These are phyloP conservation scores for Scedosporium apiospermum DNA, from an alignment of 2,329 filamentous ascomycete species.

Conservation along the genomic window DNA sequence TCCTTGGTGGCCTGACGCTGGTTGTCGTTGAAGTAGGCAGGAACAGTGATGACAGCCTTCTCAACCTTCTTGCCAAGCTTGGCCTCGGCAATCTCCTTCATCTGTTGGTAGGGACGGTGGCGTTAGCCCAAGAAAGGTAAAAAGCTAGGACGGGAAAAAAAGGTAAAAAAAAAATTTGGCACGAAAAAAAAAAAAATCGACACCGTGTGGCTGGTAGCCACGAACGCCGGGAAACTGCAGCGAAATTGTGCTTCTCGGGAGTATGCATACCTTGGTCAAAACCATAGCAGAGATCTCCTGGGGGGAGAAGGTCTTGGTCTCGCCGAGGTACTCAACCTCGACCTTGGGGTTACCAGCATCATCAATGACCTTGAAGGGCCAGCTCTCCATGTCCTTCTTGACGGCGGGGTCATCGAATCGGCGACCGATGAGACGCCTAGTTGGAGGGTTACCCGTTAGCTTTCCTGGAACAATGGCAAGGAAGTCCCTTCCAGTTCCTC, in stretches of 20 bases:
- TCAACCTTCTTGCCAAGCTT: conserved; percentile 98
- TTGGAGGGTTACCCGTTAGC: background rate
- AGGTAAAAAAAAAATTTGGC: conserved; percentile 6
- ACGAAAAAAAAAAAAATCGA: background rate
- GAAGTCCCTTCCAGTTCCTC: background rate
- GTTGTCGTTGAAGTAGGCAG: conserved; percentile 99
- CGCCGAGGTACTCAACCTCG: conserved; percentile 89
- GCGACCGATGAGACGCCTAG: conserved; percentile 94
- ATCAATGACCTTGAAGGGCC: conserved; percentile 98
- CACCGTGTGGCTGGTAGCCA: background rate
- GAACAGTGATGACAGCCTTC: conserved; percentile 98
- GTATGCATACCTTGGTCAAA: conserved; percentile 70
- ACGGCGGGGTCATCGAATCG: conserved; percentile 91
- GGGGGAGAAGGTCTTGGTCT: conserved; percentile 92
- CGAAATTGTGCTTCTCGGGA: background rate
- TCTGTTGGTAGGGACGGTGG: conserved; percentile 41
- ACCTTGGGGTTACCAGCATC: conserved; percentile 82
- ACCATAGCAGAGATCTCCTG: conserved; percentile 99
- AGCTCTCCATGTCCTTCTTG: conserved; percentile 98
- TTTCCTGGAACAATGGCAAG: background rate
- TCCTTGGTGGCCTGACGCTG: conserved; percentile 99
- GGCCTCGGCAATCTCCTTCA: conserved; percentile 98
- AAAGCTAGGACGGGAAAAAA: background rate
- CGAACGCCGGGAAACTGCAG: background rate
- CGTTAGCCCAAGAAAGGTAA: background rate